Evolutionary conservation across 768 basidiomycete genomes (phyloP).

Genomic region (Aureoboletus auriporus): DNA sequence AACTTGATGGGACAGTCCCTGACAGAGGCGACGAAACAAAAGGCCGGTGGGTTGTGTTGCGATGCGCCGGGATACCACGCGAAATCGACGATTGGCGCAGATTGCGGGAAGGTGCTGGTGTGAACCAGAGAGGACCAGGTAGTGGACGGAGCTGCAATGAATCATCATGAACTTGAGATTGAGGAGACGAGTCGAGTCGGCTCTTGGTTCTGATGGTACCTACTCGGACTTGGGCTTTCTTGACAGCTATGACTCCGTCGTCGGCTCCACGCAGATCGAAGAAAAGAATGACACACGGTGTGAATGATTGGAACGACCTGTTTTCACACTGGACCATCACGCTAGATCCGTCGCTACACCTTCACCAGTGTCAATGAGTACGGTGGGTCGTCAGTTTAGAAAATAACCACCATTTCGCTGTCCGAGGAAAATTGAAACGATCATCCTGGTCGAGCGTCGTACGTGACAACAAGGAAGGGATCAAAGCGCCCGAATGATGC

Average conservation of each 20-base stretch:
- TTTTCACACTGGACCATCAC: slow-evolving; percentile 72
- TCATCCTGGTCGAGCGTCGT: slow-evolving; percentile 21
- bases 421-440: slow-evolving; percentile 49
- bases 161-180: background rate
- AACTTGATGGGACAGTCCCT: slow-evolving; percentile 84
- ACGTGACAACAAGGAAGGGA: slow-evolving; percentile 3
- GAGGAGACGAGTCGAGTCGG: background rate
- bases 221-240: background rate
- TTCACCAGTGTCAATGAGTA: slow-evolving; percentile 23
- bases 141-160: background rate
- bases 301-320: slow-evolving; percentile 53
- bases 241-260: background rate
- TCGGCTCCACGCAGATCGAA: background rate
- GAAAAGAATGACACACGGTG: slow-evolving; percentile 33
- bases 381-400: background rate
- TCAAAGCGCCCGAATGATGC: slow-evolving; percentile 22
- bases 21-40: slow-evolving; percentile 81
- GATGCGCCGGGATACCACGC: slow-evolving; percentile 84
- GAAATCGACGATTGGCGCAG: slow-evolving; percentile 74
- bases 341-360: slow-evolving; percentile 73
- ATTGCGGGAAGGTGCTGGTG: slow-evolving; percentile 40
- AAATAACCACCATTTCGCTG: slow-evolving; percentile 50
- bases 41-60: slow-evolving; percentile 51
- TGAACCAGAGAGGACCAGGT: slow-evolving; percentile 9
- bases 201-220: background rate